Conservation (phyloP, 164 flowering plant genomes). For the Vitis amurensis region DNA sequence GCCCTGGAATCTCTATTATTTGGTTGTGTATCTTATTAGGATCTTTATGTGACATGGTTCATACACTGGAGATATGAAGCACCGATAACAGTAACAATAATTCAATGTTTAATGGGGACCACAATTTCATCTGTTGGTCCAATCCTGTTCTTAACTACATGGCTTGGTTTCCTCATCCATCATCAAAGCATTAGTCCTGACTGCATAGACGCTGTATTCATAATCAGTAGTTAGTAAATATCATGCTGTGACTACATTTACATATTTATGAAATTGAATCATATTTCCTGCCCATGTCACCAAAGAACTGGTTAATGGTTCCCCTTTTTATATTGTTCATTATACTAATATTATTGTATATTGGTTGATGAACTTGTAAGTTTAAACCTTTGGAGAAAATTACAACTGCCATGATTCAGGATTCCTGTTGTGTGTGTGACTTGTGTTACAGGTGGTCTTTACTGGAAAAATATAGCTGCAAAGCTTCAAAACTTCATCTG, state of each 20-base stretch:
- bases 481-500: conserved; percentile 92
- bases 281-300: no score
- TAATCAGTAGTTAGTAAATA: not conserved
- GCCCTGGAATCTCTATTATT: no score
- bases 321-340: no score
- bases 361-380: not conserved
- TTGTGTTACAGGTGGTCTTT: conserved; percentile 84
- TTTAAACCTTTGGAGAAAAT: not conserved
- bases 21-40: no score
- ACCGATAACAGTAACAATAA: no score
- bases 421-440: not conserved
- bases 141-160: not conserved
- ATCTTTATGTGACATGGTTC: no score
- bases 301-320: no score
- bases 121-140: not conserved
- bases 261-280: not conserved
- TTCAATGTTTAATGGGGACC: not conserved
- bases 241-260: not conserved
- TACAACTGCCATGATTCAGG: not conserved
- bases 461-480: conserved; percentile 94
- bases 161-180: not conserved
- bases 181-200: not conserved
- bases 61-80: no score
- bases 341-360: no score
- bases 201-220: not conserved